A percentile compares a stretch with the other conserved stretches of the same genome.
Conservation (phyloP, 2,329 filamentous ascomycete genomes). For the Pseudocercospora ulei region DNA sequence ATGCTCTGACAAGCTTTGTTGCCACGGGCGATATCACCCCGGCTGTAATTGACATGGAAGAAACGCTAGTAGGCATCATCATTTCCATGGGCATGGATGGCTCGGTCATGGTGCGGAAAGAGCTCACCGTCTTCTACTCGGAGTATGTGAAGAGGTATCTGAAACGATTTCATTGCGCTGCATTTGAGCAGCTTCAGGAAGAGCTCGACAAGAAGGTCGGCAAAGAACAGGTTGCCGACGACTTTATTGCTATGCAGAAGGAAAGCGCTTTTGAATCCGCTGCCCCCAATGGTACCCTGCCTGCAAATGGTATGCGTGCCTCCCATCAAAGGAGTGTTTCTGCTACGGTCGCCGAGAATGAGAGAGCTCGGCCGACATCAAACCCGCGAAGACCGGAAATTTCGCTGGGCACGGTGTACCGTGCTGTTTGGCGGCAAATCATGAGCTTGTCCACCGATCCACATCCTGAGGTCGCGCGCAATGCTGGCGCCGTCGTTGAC, state of each 20-base stretch:
- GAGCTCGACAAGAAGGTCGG: constrained; percentile 43
- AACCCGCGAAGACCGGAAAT: constrained; percentile 39
- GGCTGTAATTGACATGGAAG: constrained; percentile 48
- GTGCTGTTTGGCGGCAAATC: constrained; percentile 87
- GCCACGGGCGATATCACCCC: constrained; percentile 53
- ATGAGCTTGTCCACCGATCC: constrained; percentile 87
- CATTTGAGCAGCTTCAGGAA: constrained; percentile 80
- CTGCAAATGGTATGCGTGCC: constrained; percentile 17
- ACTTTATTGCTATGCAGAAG: constrained; percentile 19
- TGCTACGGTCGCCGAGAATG: constrained; percentile 10
- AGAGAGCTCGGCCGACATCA: constrained; percentile 5
- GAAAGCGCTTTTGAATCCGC: constrained; percentile 9
- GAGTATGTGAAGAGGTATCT: constrained; percentile 84
- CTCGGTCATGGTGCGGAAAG: constrained; percentile 85
- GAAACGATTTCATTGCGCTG: constrained; percentile 81
- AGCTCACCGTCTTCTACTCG: constrained; percentile 87
- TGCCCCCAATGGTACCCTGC: constrained; percentile 6
- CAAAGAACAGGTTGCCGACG: constrained; percentile 20
- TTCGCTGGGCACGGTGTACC: constrained; percentile 82
- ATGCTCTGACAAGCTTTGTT: constrained; percentile 86
- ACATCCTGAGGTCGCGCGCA: constrained; percentile 81
- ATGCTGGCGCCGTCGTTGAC: constrained; percentile 77
- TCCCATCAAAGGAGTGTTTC: constrained; percentile 22
- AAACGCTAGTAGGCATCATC: constrained; percentile 78
- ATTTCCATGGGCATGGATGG: constrained; percentile 89